Base-by-base conservation (phyloP, 768 basidiomycete genomes). In the Russula dissimulans region DNA sequence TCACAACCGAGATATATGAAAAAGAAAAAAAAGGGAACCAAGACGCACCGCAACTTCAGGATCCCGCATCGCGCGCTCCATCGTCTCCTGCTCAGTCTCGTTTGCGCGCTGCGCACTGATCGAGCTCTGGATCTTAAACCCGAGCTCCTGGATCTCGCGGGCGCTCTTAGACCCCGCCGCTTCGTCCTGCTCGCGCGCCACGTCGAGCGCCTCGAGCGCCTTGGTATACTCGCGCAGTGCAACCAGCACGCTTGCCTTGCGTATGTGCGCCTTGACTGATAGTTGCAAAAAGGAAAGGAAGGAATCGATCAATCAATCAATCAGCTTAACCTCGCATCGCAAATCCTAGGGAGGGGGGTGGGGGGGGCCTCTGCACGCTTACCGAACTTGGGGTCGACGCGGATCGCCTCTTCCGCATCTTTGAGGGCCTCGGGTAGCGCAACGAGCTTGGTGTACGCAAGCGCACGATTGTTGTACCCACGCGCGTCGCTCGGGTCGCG, bases 401-500 rank as follows among this genome's bases (percentile, higher is more conserved):
- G 87, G 78, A 98, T 93, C 29, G 97, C 93, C 71, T 89, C 85
- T 57, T 99, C 84, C 42, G 85, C 91, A 68, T 99, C 97, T 74
- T 98, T 98, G 69, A 98, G 79, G 1, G 95, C 97, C 72, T 99
- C 97, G 11, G 94, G 89, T 34, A 98, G 74, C 1, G 97, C 97
- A 45, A 81, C 81, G 43, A 99, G 84, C 77, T 98, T 98, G 75
- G 88, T 91, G 76, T 97, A 97, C 26, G 93, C 95, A 32, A 93
- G 88, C n/a, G 97, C 93, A 51, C 97, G 87, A 77, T 99, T 99
- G 73, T 95, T 98, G 78, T 97, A 99, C 9, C 91, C 94, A 65
- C 87, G 81, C 14, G 95, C 82, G 70, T 99, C 97, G 41, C 74
- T 71, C 44, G 97, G 95, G 68, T 91, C 86, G 52, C 97, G 87